phyloP scores from a whole-genome alignment of 2,329 filamentous ascomycete species.

The Stemphylium lycopersici region DNA sequence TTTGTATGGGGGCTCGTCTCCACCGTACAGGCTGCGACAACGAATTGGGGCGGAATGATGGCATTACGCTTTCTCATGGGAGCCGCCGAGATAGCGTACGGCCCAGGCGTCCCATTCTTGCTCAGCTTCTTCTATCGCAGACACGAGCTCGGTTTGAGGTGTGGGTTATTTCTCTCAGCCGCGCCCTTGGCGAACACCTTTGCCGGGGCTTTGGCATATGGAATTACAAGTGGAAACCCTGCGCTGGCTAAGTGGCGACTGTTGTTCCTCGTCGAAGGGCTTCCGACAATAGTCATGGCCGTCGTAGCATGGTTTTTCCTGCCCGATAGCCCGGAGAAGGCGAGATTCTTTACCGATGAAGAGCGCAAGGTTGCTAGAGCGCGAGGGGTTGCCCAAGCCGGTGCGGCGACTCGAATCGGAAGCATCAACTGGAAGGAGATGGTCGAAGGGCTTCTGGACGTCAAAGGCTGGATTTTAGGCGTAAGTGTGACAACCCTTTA shows the following conservation, averaged over 20 bases:
- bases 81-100: conserved; percentile 53
- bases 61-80: conserved; percentile 46
- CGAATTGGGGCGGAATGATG: conserved; percentile 44
- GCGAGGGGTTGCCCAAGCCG: conserved; percentile 41
- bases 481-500: conserved; percentile 20
- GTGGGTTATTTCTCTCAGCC: conserved; percentile 59
- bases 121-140: conserved; percentile 66
- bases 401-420: conserved; percentile 34
- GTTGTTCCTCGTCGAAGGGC: conserved; percentile 56
- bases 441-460: conserved; percentile 35
- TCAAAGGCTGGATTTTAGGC: conserved; percentile 45
- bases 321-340: conserved; percentile 53
- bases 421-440: conserved; percentile 39
- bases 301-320: conserved; percentile 52
- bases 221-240: conserved; percentile 65
- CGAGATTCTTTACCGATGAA: conserved; percentile 50
- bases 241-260: conserved; percentile 67
- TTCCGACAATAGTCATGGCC: conserved; percentile 53
- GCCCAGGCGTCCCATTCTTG: conserved; percentile 56
- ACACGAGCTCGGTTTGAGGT: conserved; percentile 62
- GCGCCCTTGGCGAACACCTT: conserved; percentile 80
- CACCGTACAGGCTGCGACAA: conserved; percentile 38
- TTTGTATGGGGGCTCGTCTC: conserved; percentile 46
- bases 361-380: conserved; percentile 46
- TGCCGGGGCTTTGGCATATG: conserved; percentile 65